Evolutionary conservation across 164 flowering plant genomes (phyloP), one percentile per base, ranked within the genome.

Genomic region (Sextonia rubra): DNA sequence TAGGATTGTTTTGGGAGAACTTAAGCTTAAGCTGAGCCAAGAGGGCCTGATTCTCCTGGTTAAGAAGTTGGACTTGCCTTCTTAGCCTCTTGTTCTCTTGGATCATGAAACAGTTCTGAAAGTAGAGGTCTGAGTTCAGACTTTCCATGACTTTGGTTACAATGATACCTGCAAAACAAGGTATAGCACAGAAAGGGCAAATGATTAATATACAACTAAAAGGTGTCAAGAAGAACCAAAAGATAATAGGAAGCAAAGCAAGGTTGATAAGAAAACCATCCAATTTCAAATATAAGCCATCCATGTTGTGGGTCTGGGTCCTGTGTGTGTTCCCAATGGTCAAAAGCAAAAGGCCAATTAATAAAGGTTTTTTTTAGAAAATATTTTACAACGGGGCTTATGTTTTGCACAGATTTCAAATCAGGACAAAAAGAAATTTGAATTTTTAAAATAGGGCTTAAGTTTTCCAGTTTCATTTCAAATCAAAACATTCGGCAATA

Each of bases 31-130:
- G 81, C 79, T 86, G 76, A 47, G 85, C 77, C 37, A 81, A 64
- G 25, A 88, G 83, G 7, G 83, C 87, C 78, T 89, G 83, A 64
- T 90, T 84, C 81, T 86, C 91, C 75, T 82, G 78, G 77, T 84
- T 85, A 56, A 84, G 89, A 32, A 66, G 77, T 26, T 84, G 82
- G 26, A 88, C 90, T 72, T 83, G 84, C 84, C 77, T 86, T 80
- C 87, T 82, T 47, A 86, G 82, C 85, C 73, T 81, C 72, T 88
- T 86, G 74, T 89, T 86, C 77, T 86, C 89, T 64, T 82, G 75
- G 63, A 86, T 82, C 37, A 86, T 85, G 74, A 81, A 76, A 47
- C 80, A 86, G 85, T 84, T 87, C 77, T 88, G 82, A 82, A 80
- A 26, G 73, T 81, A 84, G 66, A 88, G 78, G 76, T 87, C 74